Evolutionary conservation across 176 grass and related monocot genomes (phyloP).

Genomic region (Zoysia pacifica): DNA sequence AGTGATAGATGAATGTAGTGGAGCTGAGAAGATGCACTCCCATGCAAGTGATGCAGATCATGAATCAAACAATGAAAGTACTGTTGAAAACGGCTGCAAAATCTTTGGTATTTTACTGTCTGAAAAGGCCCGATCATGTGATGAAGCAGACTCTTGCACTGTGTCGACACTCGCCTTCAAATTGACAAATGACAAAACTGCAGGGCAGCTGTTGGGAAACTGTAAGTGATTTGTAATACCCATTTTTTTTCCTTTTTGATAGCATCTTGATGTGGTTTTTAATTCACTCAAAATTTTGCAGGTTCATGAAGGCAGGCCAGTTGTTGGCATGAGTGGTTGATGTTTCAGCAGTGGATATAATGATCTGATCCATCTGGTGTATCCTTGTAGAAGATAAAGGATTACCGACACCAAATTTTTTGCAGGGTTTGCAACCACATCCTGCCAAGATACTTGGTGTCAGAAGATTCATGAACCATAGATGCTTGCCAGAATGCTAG

Average conservation of each 20-base stretch:
- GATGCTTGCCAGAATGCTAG: constrained; percentile 19
- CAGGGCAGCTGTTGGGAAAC: constrained; percentile 42
- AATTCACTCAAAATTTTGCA: constrained; percentile 21
- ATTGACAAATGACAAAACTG: constrained; percentile 44
- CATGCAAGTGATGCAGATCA: constrained; percentile 24
- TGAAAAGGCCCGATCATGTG: constrained; percentile 42
- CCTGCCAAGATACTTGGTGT: constrained; percentile 3
- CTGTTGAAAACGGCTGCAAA: constrained; percentile 50
- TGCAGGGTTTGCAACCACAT: constrained; percentile 23
- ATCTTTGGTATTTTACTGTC: constrained; percentile 71
- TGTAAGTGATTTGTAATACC: constrained; percentile 39
- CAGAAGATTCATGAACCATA: not conserved
- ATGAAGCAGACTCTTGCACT: constrained; percentile 38
- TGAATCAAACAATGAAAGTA: constrained; percentile 36
- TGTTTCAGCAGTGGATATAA: constrained; percentile 48
- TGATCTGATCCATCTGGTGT: constrained; percentile 39
- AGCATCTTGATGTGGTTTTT: constrained; percentile 30
- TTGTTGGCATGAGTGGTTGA: constrained; percentile 47
- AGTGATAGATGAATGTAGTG: constrained; percentile 28
- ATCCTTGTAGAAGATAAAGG: constrained; percentile 33
- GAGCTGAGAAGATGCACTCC: constrained; percentile 38
- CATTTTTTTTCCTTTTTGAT: constrained; percentile 11
- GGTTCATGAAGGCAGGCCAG: constrained; percentile 52
- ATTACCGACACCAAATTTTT: not conserved
- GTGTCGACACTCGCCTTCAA: constrained; percentile 35